These are phyloP conservation scores for Tetrastigma voinierianum DNA, from an alignment of 164 flowering plant genomes.

Conservation along the genomic window DNA sequence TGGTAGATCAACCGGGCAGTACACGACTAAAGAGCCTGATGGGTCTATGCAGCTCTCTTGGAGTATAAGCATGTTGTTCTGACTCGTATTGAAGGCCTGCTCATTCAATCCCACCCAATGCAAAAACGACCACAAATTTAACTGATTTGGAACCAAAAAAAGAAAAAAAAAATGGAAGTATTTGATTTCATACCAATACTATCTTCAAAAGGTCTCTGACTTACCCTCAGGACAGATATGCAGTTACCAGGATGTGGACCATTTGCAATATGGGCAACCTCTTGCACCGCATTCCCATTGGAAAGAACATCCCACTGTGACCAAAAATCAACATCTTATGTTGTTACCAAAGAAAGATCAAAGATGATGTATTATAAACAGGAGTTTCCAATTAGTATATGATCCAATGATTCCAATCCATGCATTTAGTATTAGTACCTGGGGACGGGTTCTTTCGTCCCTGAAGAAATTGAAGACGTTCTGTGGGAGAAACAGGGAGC, in stretches of 20 bases:
- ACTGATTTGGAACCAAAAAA: background rate
- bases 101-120: background rate
- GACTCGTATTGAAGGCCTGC: conserved; percentile 60
- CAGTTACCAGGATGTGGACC: conserved; percentile 68
- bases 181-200: background rate
- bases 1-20: conserved; percentile 69
- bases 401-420: background rate
- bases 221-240: conserved; percentile 57
- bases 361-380: background rate
- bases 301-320: conserved; percentile 71
- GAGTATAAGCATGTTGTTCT: conserved; percentile 81
- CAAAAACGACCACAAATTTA: no score
- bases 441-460: conserved; percentile 54
- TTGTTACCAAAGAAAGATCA: background rate
- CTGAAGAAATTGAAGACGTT: conserved; percentile 53
- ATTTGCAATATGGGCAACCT: conserved; percentile 54
- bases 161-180: background rate
- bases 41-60: conserved; percentile 84
- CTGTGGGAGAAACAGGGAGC: conserved; percentile 52
- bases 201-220: background rate
- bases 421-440: conserved; percentile 47
- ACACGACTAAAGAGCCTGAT: conserved; percentile 70
- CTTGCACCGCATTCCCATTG: conserved; percentile 53
- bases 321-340: background rate
- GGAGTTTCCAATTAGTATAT: background rate